Evolutionary conservation across 177 flowering plant genomes (phyloP).

Genomic region (Vitis hybrid): DNA sequence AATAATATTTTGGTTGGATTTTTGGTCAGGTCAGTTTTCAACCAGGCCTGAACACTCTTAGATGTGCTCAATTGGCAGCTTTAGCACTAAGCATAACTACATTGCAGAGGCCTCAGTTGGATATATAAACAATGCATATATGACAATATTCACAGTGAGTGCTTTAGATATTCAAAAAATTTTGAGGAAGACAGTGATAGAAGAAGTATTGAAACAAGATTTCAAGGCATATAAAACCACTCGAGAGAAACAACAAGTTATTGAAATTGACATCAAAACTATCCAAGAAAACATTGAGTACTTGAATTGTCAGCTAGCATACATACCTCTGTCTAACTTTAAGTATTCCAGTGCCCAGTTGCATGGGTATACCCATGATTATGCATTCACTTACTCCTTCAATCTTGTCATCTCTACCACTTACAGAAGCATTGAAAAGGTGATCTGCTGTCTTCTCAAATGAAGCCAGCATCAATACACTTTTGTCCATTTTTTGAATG

Average conservation of each 20-base stretch:
- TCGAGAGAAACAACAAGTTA: not conserved
- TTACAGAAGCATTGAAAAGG: slow-evolving; percentile 75
- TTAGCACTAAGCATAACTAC: not conserved
- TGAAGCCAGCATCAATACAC: slow-evolving; percentile 91
- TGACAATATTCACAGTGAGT: not conserved
- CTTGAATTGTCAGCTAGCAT: not conserved
- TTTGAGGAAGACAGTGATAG: not conserved
- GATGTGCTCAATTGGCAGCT: not conserved
- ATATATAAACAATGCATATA: not conserved
- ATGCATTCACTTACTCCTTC: slow-evolving; percentile 96
- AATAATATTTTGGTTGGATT: no score
- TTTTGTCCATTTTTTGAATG: slow-evolving; percentile 84
- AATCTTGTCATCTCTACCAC: slow-evolving; percentile 71
- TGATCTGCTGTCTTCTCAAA: slow-evolving; percentile 90
- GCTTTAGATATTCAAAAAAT: not conserved
- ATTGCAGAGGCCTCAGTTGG: not conserved
- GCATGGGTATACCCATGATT: slow-evolving; percentile 95
- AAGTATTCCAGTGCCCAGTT: slow-evolving; percentile 81
- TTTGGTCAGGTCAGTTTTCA: not conserved
- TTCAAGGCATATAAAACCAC: not conserved
- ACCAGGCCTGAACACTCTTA: not conserved
- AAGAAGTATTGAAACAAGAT: not conserved
- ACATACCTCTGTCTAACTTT: slow-evolving; percentile 76
- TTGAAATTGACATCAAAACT: not conserved
- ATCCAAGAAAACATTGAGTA: not conserved